A percentile compares a stretch with the other conserved stretches of the same genome.
phyloP scores from a whole-genome alignment of 2,329 filamentous ascomycete species.

The Fusarium illudens region DNA sequence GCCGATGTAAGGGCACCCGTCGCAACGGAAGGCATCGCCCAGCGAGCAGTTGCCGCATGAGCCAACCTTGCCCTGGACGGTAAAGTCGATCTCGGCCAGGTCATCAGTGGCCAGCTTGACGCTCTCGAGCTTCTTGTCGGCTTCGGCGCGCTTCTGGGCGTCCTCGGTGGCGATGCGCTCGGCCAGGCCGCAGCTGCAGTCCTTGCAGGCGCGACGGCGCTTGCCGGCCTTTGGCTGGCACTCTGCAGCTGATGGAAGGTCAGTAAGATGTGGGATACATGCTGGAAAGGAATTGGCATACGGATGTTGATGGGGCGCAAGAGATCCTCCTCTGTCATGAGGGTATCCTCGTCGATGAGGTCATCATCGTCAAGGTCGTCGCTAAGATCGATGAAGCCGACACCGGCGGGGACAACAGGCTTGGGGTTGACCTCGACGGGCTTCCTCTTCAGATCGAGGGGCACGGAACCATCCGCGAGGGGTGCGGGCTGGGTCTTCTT shows the following conservation, averaged over 20 bases:
- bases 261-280: slow-evolving; percentile 7
- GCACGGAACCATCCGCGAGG: slow-evolving; percentile 37
- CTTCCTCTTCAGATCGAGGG: slow-evolving; percentile 55
- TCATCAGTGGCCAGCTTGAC: slow-evolving; percentile 80
- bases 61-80: slow-evolving; percentile 94
- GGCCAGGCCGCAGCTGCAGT: slow-evolving; percentile 94
- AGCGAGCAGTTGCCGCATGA: slow-evolving; percentile 94
- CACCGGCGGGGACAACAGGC: slow-evolving; percentile 59
- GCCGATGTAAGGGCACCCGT: slow-evolving; percentile 82
- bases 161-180: slow-evolving; percentile 89
- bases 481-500: slow-evolving; percentile 42
- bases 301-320: slow-evolving; percentile 80
- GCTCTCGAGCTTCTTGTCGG: slow-evolving; percentile 70
- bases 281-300: slow-evolving; percentile 58
- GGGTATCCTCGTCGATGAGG: slow-evolving; percentile 87
- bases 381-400: slow-evolving; percentile 74
- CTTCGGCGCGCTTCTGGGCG: slow-evolving; percentile 71
- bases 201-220: slow-evolving; percentile 93
- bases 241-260: slow-evolving; percentile 68
- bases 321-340: slow-evolving; percentile 87
- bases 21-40: slow-evolving; percentile 86
- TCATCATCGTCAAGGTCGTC: slow-evolving; percentile 79
- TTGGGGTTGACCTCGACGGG: slow-evolving; percentile 52
- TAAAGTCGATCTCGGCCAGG: slow-evolving; percentile 89
- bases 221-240: slow-evolving; percentile 89